Percentiles rank a stretch among this genome's conserved stretches.
Evolutionary conservation across 495 filamentous ascomycete genomes (phyloP).

Genomic region (Lindgomyces ingoldianus): DNA sequence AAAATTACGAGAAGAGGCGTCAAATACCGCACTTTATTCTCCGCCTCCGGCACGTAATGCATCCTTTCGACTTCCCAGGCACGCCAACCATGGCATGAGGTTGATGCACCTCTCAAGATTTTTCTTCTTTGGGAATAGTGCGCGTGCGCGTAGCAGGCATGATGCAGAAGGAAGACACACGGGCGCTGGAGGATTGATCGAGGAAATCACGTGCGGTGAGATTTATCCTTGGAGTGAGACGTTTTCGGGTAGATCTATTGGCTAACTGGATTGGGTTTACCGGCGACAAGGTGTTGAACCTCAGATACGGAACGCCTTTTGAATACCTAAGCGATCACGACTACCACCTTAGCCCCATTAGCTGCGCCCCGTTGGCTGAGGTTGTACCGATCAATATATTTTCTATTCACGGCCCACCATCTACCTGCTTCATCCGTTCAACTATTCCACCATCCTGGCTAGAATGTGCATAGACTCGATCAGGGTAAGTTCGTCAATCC

Average conservation of each 20-base stretch:
- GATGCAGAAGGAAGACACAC: too few species aligned
- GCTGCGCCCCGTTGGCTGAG: neutral
- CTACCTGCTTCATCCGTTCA: neutral
- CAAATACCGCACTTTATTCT: slow-evolving; percentile 26
- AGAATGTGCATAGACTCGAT: neutral
- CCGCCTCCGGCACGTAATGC: slow-evolving; percentile 31
- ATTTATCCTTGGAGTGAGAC: neutral
- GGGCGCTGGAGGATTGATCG: neutral
- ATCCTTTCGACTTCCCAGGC: slow-evolving; percentile 27
- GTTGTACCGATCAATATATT: neutral
- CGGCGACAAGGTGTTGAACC: too few species aligned
- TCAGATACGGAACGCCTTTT: too few species aligned
- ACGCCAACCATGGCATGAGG: slow-evolving; percentile 23
- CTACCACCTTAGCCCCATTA: neutral
- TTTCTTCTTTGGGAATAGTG: slow-evolving; percentile 6
- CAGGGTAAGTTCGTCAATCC: neutral
- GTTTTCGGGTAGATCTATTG: neutral
- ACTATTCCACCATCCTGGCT: neutral
- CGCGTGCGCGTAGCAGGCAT: too few species aligned
- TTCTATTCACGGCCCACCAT: neutral
- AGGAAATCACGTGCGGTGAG: slow-evolving; percentile 15
- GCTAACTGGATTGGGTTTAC: neutral
- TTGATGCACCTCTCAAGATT: slow-evolving; percentile 18
- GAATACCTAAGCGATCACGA: too few species aligned
- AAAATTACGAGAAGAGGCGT: neutral